A percentile compares a stretch with the other conserved stretches of the same genome.
Evolutionary conservation across 495 filamentous ascomycete species (phyloP).

Genomic region (Penicillium egyptiacum): DNA sequence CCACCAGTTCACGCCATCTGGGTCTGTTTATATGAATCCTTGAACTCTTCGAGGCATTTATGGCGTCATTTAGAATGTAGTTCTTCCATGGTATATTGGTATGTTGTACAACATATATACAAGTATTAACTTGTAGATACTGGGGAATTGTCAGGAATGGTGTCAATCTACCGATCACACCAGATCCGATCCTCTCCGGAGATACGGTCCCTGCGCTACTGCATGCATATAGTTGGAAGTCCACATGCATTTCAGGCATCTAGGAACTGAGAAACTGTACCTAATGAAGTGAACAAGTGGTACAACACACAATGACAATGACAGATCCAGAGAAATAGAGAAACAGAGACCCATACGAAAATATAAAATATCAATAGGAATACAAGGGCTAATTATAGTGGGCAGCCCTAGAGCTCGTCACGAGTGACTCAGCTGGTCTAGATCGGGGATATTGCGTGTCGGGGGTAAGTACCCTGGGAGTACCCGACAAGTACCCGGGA

Average conservation of each 20-base stretch:
- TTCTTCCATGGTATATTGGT: neutral
- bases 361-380: too few relatives aligned
- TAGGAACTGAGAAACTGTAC: neutral
- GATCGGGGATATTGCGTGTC: conserved; percentile 10
- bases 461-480: neutral
- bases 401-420: conserved; percentile 1
- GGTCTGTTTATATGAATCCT: conserved; percentile 1
- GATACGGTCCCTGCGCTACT: conserved; percentile 19
- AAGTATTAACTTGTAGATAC: neutral
- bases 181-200: conserved; percentile 24
- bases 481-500: neutral
- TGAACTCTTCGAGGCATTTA: conserved; percentile 7
- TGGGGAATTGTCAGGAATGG: neutral
- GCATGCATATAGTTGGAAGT: conserved; percentile 17
- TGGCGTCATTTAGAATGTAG: conserved; percentile 7
- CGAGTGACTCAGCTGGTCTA: conserved; percentile 17
- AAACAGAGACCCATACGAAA: neutral
- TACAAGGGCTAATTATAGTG: neutral
- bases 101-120: neutral
- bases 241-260: conserved; percentile 10
- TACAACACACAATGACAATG: neutral
- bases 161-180: conserved; percentile 8
- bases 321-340: neutral
- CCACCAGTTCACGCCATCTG: conserved; percentile 4
- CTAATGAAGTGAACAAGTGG: neutral